Evolutionary conservation across 2,329 filamentous ascomycete species (phyloP).

Genomic region (Nigrospora sphaerica): DNA sequence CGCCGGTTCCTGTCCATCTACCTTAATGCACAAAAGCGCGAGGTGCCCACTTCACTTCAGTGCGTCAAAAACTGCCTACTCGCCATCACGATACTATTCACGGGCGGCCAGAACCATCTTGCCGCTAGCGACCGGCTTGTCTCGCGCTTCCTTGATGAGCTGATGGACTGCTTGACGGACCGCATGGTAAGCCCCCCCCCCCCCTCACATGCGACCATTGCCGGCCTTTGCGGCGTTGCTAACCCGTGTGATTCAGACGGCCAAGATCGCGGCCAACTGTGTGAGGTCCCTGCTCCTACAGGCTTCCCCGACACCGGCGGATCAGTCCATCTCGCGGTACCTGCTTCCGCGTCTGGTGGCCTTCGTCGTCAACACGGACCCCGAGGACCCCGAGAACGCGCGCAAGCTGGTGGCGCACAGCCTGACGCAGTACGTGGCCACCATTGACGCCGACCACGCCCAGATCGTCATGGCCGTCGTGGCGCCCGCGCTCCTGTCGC

Average conservation of each 20-base stretch:
- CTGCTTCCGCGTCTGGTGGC: slow-evolving; percentile 68
- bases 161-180: slow-evolving; percentile 76
- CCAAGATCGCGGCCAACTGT: slow-evolving; percentile 86
- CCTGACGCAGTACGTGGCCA: slow-evolving; percentile 63
- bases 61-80: slow-evolving; percentile 93
- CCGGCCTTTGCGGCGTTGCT: slow-evolving; percentile 8
- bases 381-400: slow-evolving; percentile 74
- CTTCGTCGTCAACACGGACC: slow-evolving; percentile 63
- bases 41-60: slow-evolving; percentile 66
- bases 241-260: slow-evolving; percentile 47
- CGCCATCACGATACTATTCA: slow-evolving; percentile 82
- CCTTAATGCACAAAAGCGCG: slow-evolving; percentile 66
- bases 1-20: slow-evolving; percentile 78
- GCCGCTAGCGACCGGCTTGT: slow-evolving; percentile 70
- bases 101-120: slow-evolving; percentile 67
- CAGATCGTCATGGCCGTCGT: slow-evolving; percentile 66
- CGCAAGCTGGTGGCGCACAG: slow-evolving; percentile 66
- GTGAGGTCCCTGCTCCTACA: slow-evolving; percentile 75
- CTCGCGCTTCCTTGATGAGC: slow-evolving; percentile 66
- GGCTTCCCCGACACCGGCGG: slow-evolving; percentile 52
- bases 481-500: slow-evolving; percentile 67
- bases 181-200: slow-evolving; percentile 51
- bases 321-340: slow-evolving; percentile 67
- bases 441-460: slow-evolving; percentile 36
- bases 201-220: background rate